Base-by-base conservation (phyloP, 768 basidiomycete genomes). In the Tylopilus cervinicoccineus region DNA sequence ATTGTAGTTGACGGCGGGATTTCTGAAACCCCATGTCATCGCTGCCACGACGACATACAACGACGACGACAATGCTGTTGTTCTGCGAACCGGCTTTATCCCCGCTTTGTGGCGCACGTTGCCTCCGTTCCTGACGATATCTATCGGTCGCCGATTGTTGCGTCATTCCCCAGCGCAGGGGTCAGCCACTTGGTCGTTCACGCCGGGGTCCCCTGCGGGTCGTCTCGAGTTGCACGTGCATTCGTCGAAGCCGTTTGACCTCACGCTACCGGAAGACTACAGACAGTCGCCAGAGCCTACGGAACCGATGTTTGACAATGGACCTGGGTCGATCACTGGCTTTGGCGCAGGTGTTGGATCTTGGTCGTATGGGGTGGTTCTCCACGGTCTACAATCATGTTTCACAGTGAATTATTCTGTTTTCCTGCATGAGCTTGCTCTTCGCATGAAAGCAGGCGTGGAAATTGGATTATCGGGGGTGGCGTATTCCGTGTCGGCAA, bases 351-450 rank as follows among this genome's bases (percentile, higher is more conserved):
- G 78, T 24, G 55, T 72, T 24, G 69, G 70, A 43, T 74, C 76
- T 38, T 79, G 74, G 69, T 71, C 72, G 11, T 68, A 67, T 50
- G 82, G 82, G 11, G 39, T 82, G 40, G 58, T 66, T 16, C 73
- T 88, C 41, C 70, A 72, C 20, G 73, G 72, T 11, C 55, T 74
- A 26, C 51, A 75, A 32, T 77, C 83, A 1, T 72, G 70, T 51
- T 52, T 86, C 33, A 67, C 74, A 19, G 76, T 70, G 17, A 77
- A 83, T 55, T 72, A 75, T 57, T 76, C 75, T 8, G 45, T 86
- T 20, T 70, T 69, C 12, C 70, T 86, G 28, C 57, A 73, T 10
- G 81, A 86, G 58, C 72, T 86, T 23, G 76, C 80, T 5, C 60
- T 79, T 38, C 72, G 76, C 43, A 54, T 81, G 41, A 80, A 77